These are phyloP conservation scores for Cryoendolithus antarcticus DNA, from an alignment of 2,329 filamentous ascomycete genomes.

Conservation along the genomic window DNA sequence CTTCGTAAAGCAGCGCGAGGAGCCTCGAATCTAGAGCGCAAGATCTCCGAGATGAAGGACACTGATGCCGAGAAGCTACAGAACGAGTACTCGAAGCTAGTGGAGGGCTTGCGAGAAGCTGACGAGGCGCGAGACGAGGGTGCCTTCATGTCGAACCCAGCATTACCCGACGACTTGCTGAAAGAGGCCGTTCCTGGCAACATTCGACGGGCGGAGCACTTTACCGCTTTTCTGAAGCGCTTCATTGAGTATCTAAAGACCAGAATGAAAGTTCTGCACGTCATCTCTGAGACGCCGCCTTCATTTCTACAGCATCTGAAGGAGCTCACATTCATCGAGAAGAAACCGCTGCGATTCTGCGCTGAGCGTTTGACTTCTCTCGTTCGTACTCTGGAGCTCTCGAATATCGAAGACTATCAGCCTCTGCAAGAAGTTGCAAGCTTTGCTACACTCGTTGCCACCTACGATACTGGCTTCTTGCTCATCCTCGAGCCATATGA, in stretches of 20 bases:
- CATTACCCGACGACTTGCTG: slow-evolving; percentile 80
- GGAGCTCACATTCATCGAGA: slow-evolving; percentile 94
- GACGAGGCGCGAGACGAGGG: slow-evolving; percentile 88
- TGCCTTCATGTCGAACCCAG: slow-evolving; percentile 94
- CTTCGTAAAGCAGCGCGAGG: slow-evolving; percentile 81
- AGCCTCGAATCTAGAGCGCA: slow-evolving; percentile 79
- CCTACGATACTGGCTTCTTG: slow-evolving; percentile 91
- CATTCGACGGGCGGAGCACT: slow-evolving; percentile 89
- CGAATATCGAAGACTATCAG: slow-evolving; percentile 96
- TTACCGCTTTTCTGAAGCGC: slow-evolving; percentile 83
- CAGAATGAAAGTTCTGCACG: slow-evolving; percentile 93
- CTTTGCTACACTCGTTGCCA: slow-evolving; percentile 89
- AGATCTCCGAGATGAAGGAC: slow-evolving; percentile 89
- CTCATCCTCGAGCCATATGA: slow-evolving; percentile 96
- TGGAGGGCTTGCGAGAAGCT: slow-evolving; percentile 77
- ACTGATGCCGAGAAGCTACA: slow-evolving; percentile 90
- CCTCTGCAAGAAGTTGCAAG: slow-evolving; percentile 94
- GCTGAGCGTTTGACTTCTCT: slow-evolving; percentile 89
- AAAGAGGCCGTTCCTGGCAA: slow-evolving; percentile 96
- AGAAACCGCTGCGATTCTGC: slow-evolving; percentile 88
- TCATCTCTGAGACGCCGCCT: slow-evolving; percentile 91
- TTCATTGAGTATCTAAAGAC: slow-evolving; percentile 96
- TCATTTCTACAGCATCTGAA: slow-evolving; percentile 88
- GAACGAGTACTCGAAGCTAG: slow-evolving; percentile 88
- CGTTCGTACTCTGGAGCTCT: slow-evolving; percentile 86